Percentiles rank a stretch among this genome's conserved stretches.
These are phyloP conservation scores for Microdochium nivale DNA, from an alignment of 2,329 filamentous ascomycete species.

Conservation along the genomic window DNA sequence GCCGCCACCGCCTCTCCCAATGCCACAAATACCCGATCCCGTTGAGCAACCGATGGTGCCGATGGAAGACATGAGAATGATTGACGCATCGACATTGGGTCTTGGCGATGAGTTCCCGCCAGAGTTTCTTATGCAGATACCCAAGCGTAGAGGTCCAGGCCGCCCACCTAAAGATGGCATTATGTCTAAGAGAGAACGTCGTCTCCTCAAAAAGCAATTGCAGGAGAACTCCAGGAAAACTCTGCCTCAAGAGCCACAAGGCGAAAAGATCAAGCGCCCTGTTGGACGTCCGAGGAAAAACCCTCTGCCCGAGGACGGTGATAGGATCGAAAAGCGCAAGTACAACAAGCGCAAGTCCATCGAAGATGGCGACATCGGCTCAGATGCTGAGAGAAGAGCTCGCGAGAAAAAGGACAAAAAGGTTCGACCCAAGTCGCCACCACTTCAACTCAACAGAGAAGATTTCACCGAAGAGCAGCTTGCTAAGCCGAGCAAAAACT, in stretches of 20 bases:
- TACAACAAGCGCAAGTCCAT: conserved; percentile 55
- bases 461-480: conserved; percentile 51
- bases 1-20: neutral
- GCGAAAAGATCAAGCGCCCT: conserved; percentile 51
- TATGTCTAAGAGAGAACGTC: conserved; percentile 70
- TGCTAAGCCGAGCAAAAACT: conserved; percentile 54
- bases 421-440: conserved; percentile 49
- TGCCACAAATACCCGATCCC: neutral
- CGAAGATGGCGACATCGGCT: conserved; percentile 47
- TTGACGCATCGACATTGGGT: neutral
- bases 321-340: conserved; percentile 53
- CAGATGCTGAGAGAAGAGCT: conserved; percentile 45
- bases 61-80: conserved; percentile 1
- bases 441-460: conserved; percentile 43
- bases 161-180: conserved; percentile 74
- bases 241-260: conserved; percentile 33
- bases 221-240: conserved; percentile 44
- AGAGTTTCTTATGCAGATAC: conserved; percentile 33
- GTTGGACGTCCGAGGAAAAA: conserved; percentile 59
- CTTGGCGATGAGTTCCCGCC: conserved; percentile 6
- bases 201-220: conserved; percentile 51
- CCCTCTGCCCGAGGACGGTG: conserved; percentile 47
- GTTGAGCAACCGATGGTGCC: neutral
- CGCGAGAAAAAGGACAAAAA: conserved; percentile 55
- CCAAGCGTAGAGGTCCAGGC: conserved; percentile 68